These are phyloP conservation scores for Sordariomycetes sp. DNA, from an alignment of 2,329 filamentous ascomycete genomes.

Conservation along the genomic window DNA sequence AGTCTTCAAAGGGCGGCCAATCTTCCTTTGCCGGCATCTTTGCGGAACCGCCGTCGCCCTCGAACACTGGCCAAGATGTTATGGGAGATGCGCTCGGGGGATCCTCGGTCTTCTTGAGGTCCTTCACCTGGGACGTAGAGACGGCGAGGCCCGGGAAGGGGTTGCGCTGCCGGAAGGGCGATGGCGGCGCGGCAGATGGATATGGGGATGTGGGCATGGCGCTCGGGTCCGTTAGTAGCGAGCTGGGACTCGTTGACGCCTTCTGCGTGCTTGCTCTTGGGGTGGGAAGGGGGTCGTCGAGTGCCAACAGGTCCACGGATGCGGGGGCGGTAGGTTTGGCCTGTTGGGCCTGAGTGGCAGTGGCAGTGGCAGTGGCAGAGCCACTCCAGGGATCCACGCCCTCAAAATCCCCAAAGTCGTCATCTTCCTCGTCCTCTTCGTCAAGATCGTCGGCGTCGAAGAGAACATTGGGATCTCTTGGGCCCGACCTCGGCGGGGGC, in stretches of 20 bases:
- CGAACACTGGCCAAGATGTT: slow-evolving; percentile 30
- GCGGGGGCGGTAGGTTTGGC: slow-evolving; percentile 6
- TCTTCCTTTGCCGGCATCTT: slow-evolving; percentile 22
- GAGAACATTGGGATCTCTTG: slow-evolving; percentile 38
- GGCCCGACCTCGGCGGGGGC: not conserved
- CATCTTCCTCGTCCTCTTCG: slow-evolving; percentile 17
- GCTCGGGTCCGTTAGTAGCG: slow-evolving; percentile 19
- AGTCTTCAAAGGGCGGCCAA: slow-evolving; percentile 39
- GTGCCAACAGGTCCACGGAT: slow-evolving; percentile 26
- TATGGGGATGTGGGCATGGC: slow-evolving; percentile 15
- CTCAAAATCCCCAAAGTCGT: slow-evolving; percentile 44
- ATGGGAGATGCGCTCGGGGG: slow-evolving; percentile 23
- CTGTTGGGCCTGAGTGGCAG: slow-evolving; percentile 2
- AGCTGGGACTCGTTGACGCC: slow-evolving; percentile 13
- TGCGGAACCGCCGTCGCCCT: slow-evolving; percentile 7
- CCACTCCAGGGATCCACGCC: slow-evolving; percentile 14
- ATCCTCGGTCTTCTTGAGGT: slow-evolving; percentile 18
- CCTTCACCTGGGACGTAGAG: slow-evolving; percentile 23
- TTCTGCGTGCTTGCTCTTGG: not conserved
- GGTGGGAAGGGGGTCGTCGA: slow-evolving; percentile 15
- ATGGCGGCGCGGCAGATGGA: slow-evolving; percentile 34
- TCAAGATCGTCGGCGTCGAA: slow-evolving; percentile 48
- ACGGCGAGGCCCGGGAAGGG: slow-evolving; percentile 35
- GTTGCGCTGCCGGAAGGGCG: slow-evolving; percentile 38
- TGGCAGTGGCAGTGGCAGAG: slow-evolving; percentile 8